These are phyloP conservation scores for Leccinum cinnamomeum DNA, from an alignment of 1,284 basidiomycete genomes.

Conservation along the genomic window DNA sequence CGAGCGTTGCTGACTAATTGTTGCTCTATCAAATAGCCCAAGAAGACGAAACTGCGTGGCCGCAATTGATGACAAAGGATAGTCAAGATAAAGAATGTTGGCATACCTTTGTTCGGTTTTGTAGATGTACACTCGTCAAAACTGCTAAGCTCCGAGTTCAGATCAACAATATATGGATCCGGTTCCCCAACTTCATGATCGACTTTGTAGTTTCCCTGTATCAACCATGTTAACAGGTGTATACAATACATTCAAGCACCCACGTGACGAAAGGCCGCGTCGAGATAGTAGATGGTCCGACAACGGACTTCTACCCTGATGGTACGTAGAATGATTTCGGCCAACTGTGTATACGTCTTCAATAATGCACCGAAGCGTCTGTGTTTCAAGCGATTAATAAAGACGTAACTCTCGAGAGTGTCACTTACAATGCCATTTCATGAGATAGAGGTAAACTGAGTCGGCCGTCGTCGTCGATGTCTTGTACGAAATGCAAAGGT, in stretches of 20 bases:
- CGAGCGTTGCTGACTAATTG: constrained; percentile 77
- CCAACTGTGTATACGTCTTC: constrained; percentile 87
- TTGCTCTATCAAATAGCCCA: constrained; percentile 84
- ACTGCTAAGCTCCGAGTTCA: constrained; percentile 80
- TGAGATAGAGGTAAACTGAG: constrained; percentile 76
- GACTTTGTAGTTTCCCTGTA: constrained; percentile 79
- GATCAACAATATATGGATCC: constrained; percentile 85
- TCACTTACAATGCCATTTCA: constrained; percentile 83
- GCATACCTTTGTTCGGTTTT: constrained; percentile 65
- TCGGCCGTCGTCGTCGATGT: constrained; percentile 38
- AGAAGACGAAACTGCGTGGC: constrained; percentile 73
- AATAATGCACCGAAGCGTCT: constrained; percentile 90
- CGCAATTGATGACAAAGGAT: constrained; percentile 3
- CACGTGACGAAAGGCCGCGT: constrained; percentile 75
- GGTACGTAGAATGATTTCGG: constrained; percentile 85
- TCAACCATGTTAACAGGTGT: constrained; percentile 5
- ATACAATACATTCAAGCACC: constrained; percentile 20
- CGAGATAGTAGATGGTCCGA: constrained; percentile 80
- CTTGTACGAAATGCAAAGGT: constrained; percentile 37
- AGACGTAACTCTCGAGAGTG: neutral
- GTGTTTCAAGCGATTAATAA: constrained; percentile 12
- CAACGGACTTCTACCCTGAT: constrained; percentile 89
- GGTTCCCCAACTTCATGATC: constrained; percentile 87
- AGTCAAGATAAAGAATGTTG: constrained; percentile 5
- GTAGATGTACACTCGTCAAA: constrained; percentile 72